A percentile compares a stretch with the other conserved stretches of the same genome.
Evolutionary conservation across 768 basidiomycete species (phyloP).

Genomic region (Mrakia hoshinonis): DNA sequence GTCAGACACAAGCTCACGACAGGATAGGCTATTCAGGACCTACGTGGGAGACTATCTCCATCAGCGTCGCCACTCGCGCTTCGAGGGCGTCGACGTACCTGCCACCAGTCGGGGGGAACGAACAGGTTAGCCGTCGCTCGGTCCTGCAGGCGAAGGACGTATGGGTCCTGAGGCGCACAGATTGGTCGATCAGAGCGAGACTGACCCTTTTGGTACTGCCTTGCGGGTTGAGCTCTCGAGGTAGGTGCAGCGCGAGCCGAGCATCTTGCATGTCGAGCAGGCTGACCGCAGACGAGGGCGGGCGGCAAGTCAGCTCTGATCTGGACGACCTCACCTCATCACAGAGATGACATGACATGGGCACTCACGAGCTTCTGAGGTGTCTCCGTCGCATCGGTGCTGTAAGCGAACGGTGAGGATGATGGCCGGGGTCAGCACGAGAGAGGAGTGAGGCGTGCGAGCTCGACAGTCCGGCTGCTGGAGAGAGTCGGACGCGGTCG

Average conservation of each 20-base stretch:
- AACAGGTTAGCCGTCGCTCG: no score
- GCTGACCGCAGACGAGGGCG: not conserved
- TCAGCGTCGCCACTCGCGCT: not conserved
- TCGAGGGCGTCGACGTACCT: slow-evolving; percentile 7
- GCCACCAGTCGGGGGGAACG: no score
- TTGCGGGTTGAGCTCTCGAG: not conserved
- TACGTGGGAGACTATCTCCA: not conserved
- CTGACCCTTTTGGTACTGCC: not conserved
- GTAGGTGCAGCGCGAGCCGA: not conserved
- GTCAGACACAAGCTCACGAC: not conserved
- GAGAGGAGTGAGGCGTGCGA: no score
- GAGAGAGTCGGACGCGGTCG: no score
- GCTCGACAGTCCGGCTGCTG: no score
- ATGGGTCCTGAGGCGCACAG: no score
- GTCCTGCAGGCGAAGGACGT: no score
- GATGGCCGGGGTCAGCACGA: no score
- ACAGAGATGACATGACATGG: no score
- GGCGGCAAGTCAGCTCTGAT: no score
- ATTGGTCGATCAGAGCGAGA: no score
- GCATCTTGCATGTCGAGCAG: not conserved
- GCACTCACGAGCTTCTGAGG: not conserved
- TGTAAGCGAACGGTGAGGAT: not conserved
- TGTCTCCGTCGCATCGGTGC: slow-evolving; percentile 2
- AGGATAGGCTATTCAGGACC: not conserved
- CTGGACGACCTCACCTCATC: no score